These are phyloP conservation scores for Houttuynia cordata DNA, from an alignment of 164 flowering plant species.

Conservation along the genomic window DNA sequence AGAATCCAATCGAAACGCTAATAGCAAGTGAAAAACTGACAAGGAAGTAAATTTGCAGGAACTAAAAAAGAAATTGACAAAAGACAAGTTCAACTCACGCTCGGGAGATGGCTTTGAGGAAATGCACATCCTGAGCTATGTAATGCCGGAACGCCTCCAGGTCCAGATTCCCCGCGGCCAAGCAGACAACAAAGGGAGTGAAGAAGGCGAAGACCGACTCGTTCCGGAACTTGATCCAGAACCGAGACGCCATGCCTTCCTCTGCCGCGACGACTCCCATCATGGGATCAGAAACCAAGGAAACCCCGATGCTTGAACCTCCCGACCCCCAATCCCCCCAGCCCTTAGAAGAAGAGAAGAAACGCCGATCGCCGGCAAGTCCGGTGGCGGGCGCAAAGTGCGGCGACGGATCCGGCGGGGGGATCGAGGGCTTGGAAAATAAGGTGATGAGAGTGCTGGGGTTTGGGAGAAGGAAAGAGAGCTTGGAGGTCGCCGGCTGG, in stretches of 20 bases:
- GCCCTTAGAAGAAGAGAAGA: neutral
- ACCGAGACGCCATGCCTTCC: slow-evolving; percentile 36
- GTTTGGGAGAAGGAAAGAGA: too few species aligned
- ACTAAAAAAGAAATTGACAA: neutral
- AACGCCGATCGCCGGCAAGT: neutral
- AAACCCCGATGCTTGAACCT: neutral
- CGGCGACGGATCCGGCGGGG: too few species aligned
- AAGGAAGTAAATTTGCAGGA: too few species aligned
- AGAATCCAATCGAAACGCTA: too few species aligned
- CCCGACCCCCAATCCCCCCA: neutral
- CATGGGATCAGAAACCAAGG: neutral
- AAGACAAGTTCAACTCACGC: slow-evolving; percentile 42
- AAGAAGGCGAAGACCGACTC: slow-evolving; percentile 54
- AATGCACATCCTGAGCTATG: slow-evolving; percentile 67
- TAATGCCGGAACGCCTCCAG: slow-evolving; percentile 57
- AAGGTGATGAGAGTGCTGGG: too few species aligned
- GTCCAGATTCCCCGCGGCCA: slow-evolving; percentile 64
- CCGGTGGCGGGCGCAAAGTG: too few species aligned
- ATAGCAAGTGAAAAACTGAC: neutral
- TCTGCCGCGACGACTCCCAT: slow-evolving; percentile 16
- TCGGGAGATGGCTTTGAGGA: slow-evolving; percentile 62
- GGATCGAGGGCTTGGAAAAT: too few species aligned
- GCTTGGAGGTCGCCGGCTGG: too few species aligned
- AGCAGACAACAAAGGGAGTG: slow-evolving; percentile 55
- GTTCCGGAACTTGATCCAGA: slow-evolving; percentile 56